Evolutionary conservation across 768 basidiomycete species (phyloP).

Genomic region (Naganishia kalamii): DNA sequence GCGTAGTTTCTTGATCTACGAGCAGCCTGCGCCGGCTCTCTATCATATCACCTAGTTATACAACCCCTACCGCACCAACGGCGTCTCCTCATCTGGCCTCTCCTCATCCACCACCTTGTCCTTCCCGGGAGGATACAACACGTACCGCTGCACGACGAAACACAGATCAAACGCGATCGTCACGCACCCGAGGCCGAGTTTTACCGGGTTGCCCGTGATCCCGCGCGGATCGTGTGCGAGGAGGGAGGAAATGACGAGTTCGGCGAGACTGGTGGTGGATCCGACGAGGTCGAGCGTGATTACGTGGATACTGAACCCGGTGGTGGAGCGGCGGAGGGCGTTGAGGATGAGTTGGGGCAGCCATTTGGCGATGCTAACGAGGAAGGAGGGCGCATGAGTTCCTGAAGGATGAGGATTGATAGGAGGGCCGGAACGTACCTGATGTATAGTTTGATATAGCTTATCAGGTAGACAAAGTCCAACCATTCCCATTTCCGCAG

Average conservation of each 20-base stretch:
- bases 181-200: constrained; percentile 35
- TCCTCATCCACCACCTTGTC: background rate
- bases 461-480: constrained; percentile 28
- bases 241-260: constrained; percentile 38
- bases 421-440: constrained; percentile 22
- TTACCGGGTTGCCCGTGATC: constrained; percentile 42
- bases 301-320: constrained; percentile 36
- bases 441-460: constrained; percentile 30
- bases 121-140: constrained; percentile 1
- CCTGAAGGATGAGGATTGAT: constrained; percentile 28
- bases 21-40: no score
- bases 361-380: constrained; percentile 48
- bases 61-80: background rate
- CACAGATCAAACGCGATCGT: constrained; percentile 32
- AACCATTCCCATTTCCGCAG: constrained; percentile 26
- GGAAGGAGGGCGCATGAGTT: constrained; percentile 45
- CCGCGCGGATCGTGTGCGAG: constrained; percentile 37
- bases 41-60: no score
- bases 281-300: constrained; percentile 45
- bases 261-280: constrained; percentile 35
- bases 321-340: constrained; percentile 43
- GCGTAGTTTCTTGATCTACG: no score
- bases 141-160: constrained; percentile 21
- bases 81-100: constrained; percentile 12
- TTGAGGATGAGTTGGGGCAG: constrained; percentile 49